Conservation (phyloP, 352 stramenopile species). For the Thraustochytrium striatum region DNA sequence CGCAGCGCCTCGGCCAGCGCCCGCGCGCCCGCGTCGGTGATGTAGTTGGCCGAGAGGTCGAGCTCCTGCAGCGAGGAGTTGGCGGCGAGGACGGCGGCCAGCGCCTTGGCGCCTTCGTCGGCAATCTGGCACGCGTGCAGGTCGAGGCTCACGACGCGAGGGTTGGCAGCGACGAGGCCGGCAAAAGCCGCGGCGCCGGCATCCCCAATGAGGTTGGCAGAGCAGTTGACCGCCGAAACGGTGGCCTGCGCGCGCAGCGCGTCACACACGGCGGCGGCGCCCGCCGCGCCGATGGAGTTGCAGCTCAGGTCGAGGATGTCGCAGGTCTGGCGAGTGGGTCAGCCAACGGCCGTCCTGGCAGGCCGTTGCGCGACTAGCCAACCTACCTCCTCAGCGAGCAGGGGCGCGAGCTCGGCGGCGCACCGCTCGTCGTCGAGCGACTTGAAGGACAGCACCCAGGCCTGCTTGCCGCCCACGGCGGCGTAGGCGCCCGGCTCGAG, state of each 20-base stretch:
- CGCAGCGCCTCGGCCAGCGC: conserved; percentile 16
- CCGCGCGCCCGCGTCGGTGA: conserved; percentile 68
- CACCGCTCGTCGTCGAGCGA: conserved; percentile 3
- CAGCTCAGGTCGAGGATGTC: conserved; percentile 65
- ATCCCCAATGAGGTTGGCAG: conserved; percentile 65
- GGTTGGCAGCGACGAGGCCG: conserved; percentile 61
- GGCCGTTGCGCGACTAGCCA: too few species aligned
- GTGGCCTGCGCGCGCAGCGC: conserved; percentile 62
- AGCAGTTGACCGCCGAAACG: conserved; percentile 66
- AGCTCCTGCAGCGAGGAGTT: conserved; percentile 64
- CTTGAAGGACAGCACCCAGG: conserved; percentile 5
- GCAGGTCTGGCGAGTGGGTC: too few species aligned
- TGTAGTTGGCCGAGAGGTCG: conserved; percentile 66
- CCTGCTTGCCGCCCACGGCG: background rate
- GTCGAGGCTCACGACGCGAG: conserved; percentile 58
- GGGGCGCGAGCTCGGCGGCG: background rate
- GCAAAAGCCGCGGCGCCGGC: conserved; percentile 63
- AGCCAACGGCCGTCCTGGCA: too few species aligned
- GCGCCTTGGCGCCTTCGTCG: conserved; percentile 60
- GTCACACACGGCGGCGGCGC: conserved; percentile 61
- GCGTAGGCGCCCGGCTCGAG: background rate
- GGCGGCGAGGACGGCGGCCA: conserved; percentile 63
- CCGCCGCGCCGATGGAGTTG: conserved; percentile 61
- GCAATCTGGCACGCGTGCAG: conserved; percentile 66
- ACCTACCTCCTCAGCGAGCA: background rate